Percentiles rank a stretch among this genome's conserved stretches.
phyloP scores from a whole-genome alignment of 768 basidiomycete genomes.

The Gymnopilus dilepis region DNA sequence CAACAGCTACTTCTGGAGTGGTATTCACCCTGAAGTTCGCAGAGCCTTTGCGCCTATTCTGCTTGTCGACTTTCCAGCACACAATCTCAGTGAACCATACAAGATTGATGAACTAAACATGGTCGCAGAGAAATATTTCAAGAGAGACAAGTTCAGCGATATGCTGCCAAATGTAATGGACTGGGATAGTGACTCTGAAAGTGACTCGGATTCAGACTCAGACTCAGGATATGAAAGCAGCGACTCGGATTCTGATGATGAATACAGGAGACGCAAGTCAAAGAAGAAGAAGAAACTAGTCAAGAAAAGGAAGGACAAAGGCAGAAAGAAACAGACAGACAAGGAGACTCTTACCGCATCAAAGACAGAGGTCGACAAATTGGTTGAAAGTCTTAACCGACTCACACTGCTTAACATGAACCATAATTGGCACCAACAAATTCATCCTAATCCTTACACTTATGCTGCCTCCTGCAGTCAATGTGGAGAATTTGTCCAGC shows the following conservation, averaged over 20 bases:
- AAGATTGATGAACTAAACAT: neutral
- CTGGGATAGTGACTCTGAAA: slow-evolving; percentile 2
- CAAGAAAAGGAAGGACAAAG: neutral
- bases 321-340: neutral
- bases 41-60: slow-evolving; percentile 4
- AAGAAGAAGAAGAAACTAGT: neutral
- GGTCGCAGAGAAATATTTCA: slow-evolving; percentile 12
- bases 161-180: neutral
- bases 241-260: neutral
- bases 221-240: slow-evolving; percentile 3
- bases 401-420: neutral
- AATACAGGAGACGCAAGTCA: neutral
- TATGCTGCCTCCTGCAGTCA: neutral
- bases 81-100: slow-evolving; percentile 11
- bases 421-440: neutral
- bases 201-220: neutral
- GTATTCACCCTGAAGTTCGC: neutral
- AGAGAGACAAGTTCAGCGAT: slow-evolving; percentile 8
- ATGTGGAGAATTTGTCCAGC: neutral
- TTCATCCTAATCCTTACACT: neutral
- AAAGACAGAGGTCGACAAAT: neutral
- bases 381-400: neutral
- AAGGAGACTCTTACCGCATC: neutral
- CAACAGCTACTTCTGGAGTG: slow-evolving; percentile 15
- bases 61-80: neutral